A percentile compares a stretch with the other conserved stretches of the same genome.
These are phyloP conservation scores for Malassezia yamatoensis DNA, from an alignment of 1,284 basidiomycete genomes.

Conservation along the genomic window DNA sequence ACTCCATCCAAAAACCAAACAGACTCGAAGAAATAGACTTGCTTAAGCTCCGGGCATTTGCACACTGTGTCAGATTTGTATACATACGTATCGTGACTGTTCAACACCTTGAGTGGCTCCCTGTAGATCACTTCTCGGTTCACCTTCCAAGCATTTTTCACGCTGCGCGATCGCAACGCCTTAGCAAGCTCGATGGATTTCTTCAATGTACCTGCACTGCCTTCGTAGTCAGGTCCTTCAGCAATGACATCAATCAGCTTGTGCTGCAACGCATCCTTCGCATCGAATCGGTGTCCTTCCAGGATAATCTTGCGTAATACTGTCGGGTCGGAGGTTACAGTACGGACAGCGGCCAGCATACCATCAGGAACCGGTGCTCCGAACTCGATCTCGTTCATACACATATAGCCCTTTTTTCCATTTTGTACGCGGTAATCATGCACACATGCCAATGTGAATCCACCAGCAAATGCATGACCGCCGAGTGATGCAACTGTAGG, in stretches of 20 bases:
- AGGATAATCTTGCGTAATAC: slow-evolving; percentile 66
- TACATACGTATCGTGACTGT: slow-evolving; percentile 9
- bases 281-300: slow-evolving; percentile 71
- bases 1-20: background rate
- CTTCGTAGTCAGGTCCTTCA: slow-evolving; percentile 54
- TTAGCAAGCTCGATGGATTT: slow-evolving; percentile 49
- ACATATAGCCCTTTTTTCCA: slow-evolving; percentile 63
- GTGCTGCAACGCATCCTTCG: slow-evolving; percentile 59
- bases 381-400: slow-evolving; percentile 62
- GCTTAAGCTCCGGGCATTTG: background rate
- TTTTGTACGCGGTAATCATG: slow-evolving; percentile 88
- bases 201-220: slow-evolving; percentile 56
- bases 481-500: slow-evolving; percentile 74
- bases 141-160: slow-evolving; percentile 51
- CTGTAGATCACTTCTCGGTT: slow-evolving; percentile 50
- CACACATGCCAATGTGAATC: slow-evolving; percentile 64
- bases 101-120: slow-evolving; percentile 16
- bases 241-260: slow-evolving; percentile 61
- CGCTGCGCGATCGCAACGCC: slow-evolving; percentile 47
- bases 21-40: background rate
- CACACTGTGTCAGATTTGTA: background rate
- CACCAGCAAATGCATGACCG: slow-evolving; percentile 82
- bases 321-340: slow-evolving; percentile 59
- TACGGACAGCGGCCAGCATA: slow-evolving; percentile 56
- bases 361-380: slow-evolving; percentile 34